Evolutionary conservation across 352 stramenopile genomes (phyloP).

Genomic region (Phytophthora citricola): DNA sequence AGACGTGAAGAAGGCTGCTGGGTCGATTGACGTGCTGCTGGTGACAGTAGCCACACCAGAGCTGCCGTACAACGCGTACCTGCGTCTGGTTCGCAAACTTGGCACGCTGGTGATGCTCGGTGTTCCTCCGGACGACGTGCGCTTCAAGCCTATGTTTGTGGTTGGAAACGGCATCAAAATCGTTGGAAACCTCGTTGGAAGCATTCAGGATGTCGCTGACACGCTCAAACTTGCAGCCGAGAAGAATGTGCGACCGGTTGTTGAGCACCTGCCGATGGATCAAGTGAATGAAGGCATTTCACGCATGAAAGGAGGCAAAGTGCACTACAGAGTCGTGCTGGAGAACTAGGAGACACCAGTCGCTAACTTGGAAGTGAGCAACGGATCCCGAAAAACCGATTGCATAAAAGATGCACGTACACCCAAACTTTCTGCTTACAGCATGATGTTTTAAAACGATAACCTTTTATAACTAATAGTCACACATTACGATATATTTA

Average conservation of each 20-base stretch:
- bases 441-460: not conserved
- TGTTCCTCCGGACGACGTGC: constrained; percentile 52
- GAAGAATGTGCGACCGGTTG: constrained; percentile 52
- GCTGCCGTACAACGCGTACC: constrained; percentile 46
- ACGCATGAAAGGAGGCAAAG: constrained; percentile 27
- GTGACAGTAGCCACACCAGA: constrained; percentile 64
- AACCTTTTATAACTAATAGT: too few species aligned
- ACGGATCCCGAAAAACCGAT: not conserved
- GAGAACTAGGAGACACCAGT: not conserved
- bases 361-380: not conserved
- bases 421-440: constrained; percentile 15
- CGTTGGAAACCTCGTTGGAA: constrained; percentile 74
- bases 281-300: constrained; percentile 42
- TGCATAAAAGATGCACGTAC: constrained; percentile 6
- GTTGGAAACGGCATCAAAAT: constrained; percentile 48
- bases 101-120: constrained; percentile 71
- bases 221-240: constrained; percentile 77
- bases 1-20: constrained; percentile 22
- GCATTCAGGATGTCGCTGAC: constrained; percentile 75
- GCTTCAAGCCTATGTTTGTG: constrained; percentile 52
- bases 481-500: too few species aligned
- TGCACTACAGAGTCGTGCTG: constrained; percentile 32
- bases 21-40: constrained; percentile 65
- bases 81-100: constrained; percentile 52
- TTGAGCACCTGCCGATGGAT: constrained; percentile 43